Conservation (phyloP, 495 filamentous ascomycete species). For the Penicillium waksmanii region DNA sequence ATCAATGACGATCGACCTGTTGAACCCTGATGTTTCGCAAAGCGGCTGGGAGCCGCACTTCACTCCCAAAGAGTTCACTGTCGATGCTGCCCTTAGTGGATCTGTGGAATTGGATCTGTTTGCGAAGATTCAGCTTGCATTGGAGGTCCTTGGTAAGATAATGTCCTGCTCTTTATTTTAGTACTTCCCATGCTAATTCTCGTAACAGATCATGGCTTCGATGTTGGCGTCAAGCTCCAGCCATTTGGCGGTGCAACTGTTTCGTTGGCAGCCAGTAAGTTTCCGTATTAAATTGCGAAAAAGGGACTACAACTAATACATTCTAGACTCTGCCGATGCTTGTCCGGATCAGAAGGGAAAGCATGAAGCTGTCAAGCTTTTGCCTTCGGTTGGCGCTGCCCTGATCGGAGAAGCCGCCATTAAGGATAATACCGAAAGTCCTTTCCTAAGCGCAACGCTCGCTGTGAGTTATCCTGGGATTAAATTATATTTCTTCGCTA, state of each 20-base stretch:
- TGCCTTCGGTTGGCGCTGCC: neutral
- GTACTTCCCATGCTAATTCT: slow-evolving; percentile 4
- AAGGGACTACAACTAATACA: neutral
- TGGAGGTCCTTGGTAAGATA: slow-evolving; percentile 32
- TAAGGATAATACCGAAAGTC: neutral
- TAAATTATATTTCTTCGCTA: neutral
- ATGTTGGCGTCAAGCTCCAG: slow-evolving; percentile 38
- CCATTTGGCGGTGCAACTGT: slow-evolving; percentile 34
- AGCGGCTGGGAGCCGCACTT: slow-evolving; percentile 37
- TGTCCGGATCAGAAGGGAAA: neutral
- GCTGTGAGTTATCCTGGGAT: neutral
- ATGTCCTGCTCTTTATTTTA: neutral
- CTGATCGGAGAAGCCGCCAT: slow-evolving; percentile 2
- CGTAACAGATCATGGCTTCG: slow-evolving; percentile 32
- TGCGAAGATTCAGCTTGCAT: slow-evolving; percentile 31
- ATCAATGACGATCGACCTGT: slow-evolving; percentile 33
- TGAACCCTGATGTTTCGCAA: slow-evolving; percentile 29
- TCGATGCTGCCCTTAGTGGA: slow-evolving; percentile 33
- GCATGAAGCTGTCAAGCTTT: slow-evolving; percentile 3
- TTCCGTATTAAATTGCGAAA: neutral
- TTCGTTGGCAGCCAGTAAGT: slow-evolving; percentile 30
- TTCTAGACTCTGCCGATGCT: neutral
- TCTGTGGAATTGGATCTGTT: slow-evolving; percentile 28
- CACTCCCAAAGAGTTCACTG: slow-evolving; percentile 21
- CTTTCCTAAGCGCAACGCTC: slow-evolving; percentile 6